These are phyloP conservation scores for Lumnitzera littorea DNA, from an alignment of 345 rosid genomes.

Conservation along the genomic window DNA sequence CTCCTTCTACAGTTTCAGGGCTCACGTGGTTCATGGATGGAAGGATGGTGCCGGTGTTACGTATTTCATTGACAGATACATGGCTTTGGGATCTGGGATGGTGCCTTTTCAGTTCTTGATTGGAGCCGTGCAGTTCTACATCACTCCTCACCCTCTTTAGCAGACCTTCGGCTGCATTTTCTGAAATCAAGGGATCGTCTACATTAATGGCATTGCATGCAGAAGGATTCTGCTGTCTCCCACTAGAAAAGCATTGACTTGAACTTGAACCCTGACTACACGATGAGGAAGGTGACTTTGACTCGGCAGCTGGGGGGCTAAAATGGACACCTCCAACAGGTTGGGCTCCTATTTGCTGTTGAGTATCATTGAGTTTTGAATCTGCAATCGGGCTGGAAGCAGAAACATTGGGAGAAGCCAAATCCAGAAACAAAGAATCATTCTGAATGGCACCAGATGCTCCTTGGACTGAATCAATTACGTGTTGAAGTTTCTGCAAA, in stretches of 20 bases:
- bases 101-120: constrained; percentile 29
- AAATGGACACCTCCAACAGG: constrained; percentile 17
- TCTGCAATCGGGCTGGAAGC: constrained; percentile 20
- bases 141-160: constrained; percentile 38
- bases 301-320: constrained; percentile 20
- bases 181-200: constrained; percentile 23
- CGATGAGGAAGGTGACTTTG: constrained; percentile 61
- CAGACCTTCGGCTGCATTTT: constrained; percentile 17
- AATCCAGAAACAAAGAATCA: constrained; percentile 66
- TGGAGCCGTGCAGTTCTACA: constrained; percentile 36
- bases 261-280: constrained; percentile 71
- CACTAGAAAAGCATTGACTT: constrained; percentile 67
- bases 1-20: constrained; percentile 32
- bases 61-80: constrained; percentile 22
- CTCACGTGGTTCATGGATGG: constrained; percentile 13
- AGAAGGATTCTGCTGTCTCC: constrained; percentile 36
- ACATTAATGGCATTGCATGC: constrained; percentile 8
- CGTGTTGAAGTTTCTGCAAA: constrained; percentile 66
- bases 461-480: constrained; percentile 76
- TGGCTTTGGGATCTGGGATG: constrained; percentile 42
- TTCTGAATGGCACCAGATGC: constrained; percentile 59
- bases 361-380: constrained; percentile 16
- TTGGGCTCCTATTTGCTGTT: constrained; percentile 16
- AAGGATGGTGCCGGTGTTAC: constrained; percentile 21
- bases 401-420: constrained; percentile 44